A percentile compares a stretch with the other conserved stretches of the same genome.
phyloP scores from a whole-genome alignment of 768 basidiomycete genomes.

The Leucocoprinus birnbaumii region DNA sequence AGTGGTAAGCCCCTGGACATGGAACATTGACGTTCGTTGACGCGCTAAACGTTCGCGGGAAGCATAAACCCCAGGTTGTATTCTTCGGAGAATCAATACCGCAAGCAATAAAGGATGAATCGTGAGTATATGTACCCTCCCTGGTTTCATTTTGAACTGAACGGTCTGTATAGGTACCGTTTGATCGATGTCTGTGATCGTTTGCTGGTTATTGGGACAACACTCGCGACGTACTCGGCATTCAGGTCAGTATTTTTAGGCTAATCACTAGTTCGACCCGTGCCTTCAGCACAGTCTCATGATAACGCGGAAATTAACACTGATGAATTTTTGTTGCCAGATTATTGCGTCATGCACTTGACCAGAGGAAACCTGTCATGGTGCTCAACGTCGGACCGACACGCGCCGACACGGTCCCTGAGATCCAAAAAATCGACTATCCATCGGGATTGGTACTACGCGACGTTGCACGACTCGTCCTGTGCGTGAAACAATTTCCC shows the following conservation, averaged over 20 bases:
- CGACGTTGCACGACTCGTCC: slow-evolving; percentile 53
- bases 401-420: slow-evolving; percentile 69
- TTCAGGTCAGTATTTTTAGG: slow-evolving; percentile 55
- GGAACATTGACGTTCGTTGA: background rate
- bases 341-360: slow-evolving; percentile 75
- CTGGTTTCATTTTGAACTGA: background rate
- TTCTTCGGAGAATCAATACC: slow-evolving; percentile 93
- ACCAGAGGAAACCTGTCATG: slow-evolving; percentile 73
- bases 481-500: slow-evolving; percentile 65
- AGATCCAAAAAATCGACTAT: slow-evolving; percentile 79
- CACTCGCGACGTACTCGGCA: slow-evolving; percentile 90
- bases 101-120: slow-evolving; percentile 57
- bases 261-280: too few species aligned
- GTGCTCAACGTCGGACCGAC: slow-evolving; percentile 88
- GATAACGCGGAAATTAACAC: background rate
- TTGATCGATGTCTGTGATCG: slow-evolving; percentile 60
- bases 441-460: slow-evolving; percentile 70
- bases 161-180: slow-evolving; percentile 39
- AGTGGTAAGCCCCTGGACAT: slow-evolving; percentile 42
- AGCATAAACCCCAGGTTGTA: slow-evolving; percentile 81
- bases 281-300: background rate
- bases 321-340: slow-evolving; percentile 31
- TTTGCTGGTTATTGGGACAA: slow-evolving; percentile 83
- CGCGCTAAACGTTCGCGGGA: slow-evolving; percentile 5
- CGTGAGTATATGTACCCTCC: slow-evolving; percentile 47